phyloP scores from a whole-genome alignment of 257 asterid genomes.

The Solanum chaucha region DNA sequence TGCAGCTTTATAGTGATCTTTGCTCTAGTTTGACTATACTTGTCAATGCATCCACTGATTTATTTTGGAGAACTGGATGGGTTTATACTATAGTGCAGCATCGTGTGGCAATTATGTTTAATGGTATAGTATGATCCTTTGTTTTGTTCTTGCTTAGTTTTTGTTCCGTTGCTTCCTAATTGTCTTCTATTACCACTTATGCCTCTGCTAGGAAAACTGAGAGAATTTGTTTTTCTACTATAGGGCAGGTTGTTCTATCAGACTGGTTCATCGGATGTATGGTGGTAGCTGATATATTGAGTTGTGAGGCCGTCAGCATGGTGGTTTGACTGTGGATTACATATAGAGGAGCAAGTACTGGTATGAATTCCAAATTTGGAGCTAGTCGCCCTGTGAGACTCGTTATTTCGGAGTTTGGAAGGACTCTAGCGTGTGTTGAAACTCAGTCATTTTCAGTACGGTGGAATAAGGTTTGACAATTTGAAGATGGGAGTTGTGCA shows the following conservation, averaged over 20 bases:
- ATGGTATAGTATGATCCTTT: slow-evolving; percentile 40
- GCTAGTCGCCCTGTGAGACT: neutral
- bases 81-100: slow-evolving; percentile 65
- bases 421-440: neutral
- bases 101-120: slow-evolving; percentile 52
- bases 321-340: neutral
- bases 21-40: slow-evolving; percentile 65
- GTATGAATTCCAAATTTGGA: neutral
- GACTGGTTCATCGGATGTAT: neutral
- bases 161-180: neutral
- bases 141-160: neutral
- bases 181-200: neutral
- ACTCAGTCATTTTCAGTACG: neutral
- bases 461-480: neutral
- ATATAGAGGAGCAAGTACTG: neutral
- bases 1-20: slow-evolving; percentile 67
- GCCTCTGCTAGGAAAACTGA: slow-evolving; percentile 8
- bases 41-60: slow-evolving; percentile 53
- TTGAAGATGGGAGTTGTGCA: neutral
- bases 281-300: neutral
- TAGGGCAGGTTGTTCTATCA: slow-evolving; percentile 58
- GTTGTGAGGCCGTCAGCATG: neutral
- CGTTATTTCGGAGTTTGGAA: neutral
- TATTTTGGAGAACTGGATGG: slow-evolving; percentile 90
- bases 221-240: slow-evolving; percentile 5